Evolutionary conservation across 139 green algal genomes (phyloP).

Genomic region (Spirogloea muscicola): DNA sequence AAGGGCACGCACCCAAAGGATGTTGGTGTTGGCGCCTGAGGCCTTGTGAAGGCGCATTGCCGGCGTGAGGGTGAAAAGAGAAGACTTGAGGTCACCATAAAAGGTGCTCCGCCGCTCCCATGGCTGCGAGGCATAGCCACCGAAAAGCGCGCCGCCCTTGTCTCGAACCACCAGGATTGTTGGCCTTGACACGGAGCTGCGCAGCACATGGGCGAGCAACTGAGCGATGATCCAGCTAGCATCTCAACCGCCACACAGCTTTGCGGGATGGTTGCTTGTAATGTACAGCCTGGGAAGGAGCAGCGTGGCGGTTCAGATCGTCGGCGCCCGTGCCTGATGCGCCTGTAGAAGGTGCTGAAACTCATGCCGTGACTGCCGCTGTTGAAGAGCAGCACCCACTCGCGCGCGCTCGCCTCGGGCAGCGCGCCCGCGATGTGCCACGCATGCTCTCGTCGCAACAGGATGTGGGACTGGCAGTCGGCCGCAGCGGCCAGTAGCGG

Average conservation of each 20-base stretch:
- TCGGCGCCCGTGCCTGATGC: no score
- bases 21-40: slow-evolving; percentile 27
- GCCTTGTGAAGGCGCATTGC: background rate
- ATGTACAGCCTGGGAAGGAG: no score
- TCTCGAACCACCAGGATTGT: slow-evolving; percentile 32
- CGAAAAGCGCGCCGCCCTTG: slow-evolving; percentile 25
- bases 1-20: slow-evolving; percentile 31
- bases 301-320: no score
- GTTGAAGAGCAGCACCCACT: slow-evolving; percentile 18
- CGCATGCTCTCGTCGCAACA: slow-evolving; percentile 22
- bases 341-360: slow-evolving; percentile 25
- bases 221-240: no score
- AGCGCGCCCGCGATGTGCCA: slow-evolving; percentile 30
- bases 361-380: slow-evolving; percentile 11
- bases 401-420: background rate
- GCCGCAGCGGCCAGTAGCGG: no score
- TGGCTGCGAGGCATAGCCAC: slow-evolving; percentile 30
- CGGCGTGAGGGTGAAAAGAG: slow-evolving; percentile 29
- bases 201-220: background rate
- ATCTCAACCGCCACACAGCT: no score
- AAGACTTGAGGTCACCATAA: slow-evolving; percentile 27
- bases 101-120: slow-evolving; percentile 26
- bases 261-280: no score
- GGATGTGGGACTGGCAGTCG: no score
- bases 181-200: slow-evolving; percentile 1